Evolutionary conservation across 225 moss, liverwort and hornwort genomes (phyloP).

Genomic region (Polytrichum commune): DNA sequence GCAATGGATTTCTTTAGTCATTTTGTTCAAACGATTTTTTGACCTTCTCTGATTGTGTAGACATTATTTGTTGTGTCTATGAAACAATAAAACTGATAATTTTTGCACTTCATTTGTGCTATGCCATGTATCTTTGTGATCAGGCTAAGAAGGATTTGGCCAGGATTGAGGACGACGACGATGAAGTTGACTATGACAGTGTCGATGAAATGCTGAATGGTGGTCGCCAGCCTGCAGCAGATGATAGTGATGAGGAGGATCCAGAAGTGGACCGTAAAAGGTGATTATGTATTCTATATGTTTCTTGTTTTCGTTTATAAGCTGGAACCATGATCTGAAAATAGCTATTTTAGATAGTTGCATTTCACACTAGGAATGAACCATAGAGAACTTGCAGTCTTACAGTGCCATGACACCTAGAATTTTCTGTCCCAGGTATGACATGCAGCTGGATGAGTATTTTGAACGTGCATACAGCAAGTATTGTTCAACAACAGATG

Average conservation of each 20-base stretch:
- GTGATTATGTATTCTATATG: slow-evolving; percentile 20
- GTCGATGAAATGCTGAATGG: slow-evolving; percentile 80
- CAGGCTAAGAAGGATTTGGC: slow-evolving; percentile 89
- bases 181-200: slow-evolving; percentile 40
- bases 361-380: too few species aligned
- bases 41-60: too few species aligned
- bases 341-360: too few species aligned
- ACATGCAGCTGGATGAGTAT: slow-evolving; percentile 83
- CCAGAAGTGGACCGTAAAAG: slow-evolving; percentile 72
- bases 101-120: too few species aligned
- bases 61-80: too few species aligned
- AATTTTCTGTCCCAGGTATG: slow-evolving; percentile 51
- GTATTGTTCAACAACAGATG: slow-evolving; percentile 83
- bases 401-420: too few species aligned
- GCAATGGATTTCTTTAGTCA: too few species aligned
- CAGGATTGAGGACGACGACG: slow-evolving; percentile 68
- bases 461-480: slow-evolving; percentile 91
- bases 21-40: too few species aligned
- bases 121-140: neutral
- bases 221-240: slow-evolving; percentile 36
- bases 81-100: too few species aligned
- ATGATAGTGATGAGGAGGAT: slow-evolving; percentile 62
- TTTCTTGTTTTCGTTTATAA: too few species aligned
- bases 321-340: too few species aligned
- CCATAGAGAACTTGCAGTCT: too few species aligned